phyloP scores from a whole-genome alignment of 2,329 filamentous ascomycete species.

The Cladosporium sp. region DNA sequence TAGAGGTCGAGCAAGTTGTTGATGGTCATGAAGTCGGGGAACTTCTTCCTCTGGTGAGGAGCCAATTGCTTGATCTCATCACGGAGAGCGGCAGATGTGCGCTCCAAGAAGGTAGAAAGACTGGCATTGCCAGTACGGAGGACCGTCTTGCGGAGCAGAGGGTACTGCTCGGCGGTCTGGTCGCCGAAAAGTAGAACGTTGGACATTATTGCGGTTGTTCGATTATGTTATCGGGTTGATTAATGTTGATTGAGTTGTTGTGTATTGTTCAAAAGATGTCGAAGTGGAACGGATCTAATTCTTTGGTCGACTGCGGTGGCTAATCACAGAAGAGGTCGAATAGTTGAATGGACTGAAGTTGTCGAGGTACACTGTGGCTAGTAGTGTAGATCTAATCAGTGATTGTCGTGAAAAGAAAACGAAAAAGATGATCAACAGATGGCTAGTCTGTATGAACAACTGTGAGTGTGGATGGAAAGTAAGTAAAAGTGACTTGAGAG shows the following conservation, averaged over 20 bases:
- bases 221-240: slow-evolving; percentile 19
- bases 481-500: slow-evolving; percentile 9
- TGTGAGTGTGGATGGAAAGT: slow-evolving; percentile 17
- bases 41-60: slow-evolving; percentile 57
- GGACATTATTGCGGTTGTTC: slow-evolving; percentile 36
- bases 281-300: not conserved
- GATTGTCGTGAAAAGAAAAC: slow-evolving; percentile 25
- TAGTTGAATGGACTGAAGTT: slow-evolving; percentile 9
- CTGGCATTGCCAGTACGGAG: slow-evolving; percentile 58
- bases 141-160: slow-evolving; percentile 56
- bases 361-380: slow-evolving; percentile 21
- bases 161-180: slow-evolving; percentile 68
- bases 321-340: slow-evolving; percentile 35
- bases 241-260: slow-evolving; percentile 18
- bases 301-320: slow-evolving; percentile 35
- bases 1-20: slow-evolving; percentile 68
- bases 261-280: not conserved
- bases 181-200: slow-evolving; percentile 68
- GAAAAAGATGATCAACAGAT: slow-evolving; percentile 35
- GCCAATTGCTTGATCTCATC: slow-evolving; percentile 62
- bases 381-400: slow-evolving; percentile 14
- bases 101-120: slow-evolving; percentile 64
- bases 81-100: slow-evolving; percentile 59
- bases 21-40: slow-evolving; percentile 65
- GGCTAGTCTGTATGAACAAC: slow-evolving; percentile 36